Base-by-base conservation (phyloP, 78 protist species). In the Dictyostelium firmibasis region DNA sequence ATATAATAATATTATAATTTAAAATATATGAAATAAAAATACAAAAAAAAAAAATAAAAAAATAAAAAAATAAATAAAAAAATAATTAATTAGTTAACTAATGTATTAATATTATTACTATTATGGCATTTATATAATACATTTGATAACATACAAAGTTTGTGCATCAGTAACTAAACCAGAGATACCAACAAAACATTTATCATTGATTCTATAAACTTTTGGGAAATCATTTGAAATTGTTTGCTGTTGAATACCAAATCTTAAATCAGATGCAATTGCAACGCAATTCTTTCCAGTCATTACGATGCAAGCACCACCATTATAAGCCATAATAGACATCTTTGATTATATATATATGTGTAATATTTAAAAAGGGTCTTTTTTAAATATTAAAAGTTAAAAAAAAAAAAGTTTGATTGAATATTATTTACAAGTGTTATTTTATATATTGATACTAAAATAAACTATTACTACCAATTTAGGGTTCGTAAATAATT, bases 201-300 rank as follows among this genome's bases (percentile, higher is more conserved):
- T 84, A 92, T 94, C 92, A 43, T 83, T 97, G 60, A 99, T 96
- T 88, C 79, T 95, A 33, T 91, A 92, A 27, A 97, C 75, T 77
- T 98, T 97, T 44, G 91, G 94, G 79, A 83, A 83, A 84, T 98
- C 95, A 2, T 82, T 92, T 14, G 98, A 74, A 9, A 99, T 74
- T 4, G 99, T 98, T 91, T 91, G 96, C 8, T 57, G 91, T 88
- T 97, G 97, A 31, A 74, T 95, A 41, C 99, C 99, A 53, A 98
- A 92, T 60, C 99, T 97, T 13, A 78, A 14, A 75, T 99, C 99
- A 14, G 97, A 76, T 13, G 99, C 99, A 16, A 99, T 96, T 20
- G 99, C 99, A 3, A 98, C 98, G 83, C 99, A 98, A 88, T 96
- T 92, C 74, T 98, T 97, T 53, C 99, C 99, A 16, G 93, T 84